phyloP scores from a whole-genome alignment of 2,329 filamentous ascomycete genomes.

The Diplodia corticola region DNA sequence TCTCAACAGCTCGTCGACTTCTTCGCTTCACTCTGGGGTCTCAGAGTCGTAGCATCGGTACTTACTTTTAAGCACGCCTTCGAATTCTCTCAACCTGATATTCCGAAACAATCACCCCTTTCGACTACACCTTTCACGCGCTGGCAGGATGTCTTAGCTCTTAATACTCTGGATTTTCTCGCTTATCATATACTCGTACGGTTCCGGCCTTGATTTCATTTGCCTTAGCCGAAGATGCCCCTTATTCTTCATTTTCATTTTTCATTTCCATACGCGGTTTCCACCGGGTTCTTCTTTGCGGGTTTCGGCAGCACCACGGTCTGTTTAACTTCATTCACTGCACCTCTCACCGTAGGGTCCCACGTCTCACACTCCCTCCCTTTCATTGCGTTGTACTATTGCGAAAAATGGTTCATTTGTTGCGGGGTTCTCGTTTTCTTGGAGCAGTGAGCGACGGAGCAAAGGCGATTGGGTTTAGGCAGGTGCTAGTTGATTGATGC shows the following conservation, averaged over 20 bases:
- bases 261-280: not conserved
- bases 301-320: constrained; percentile 16
- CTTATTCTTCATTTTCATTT: not conserved
- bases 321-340: not conserved
- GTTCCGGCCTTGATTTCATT: not conserved
- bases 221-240: constrained; percentile 17
- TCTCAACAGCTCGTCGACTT: constrained; percentile 2
- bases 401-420: constrained; percentile 18
- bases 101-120: constrained; percentile 15
- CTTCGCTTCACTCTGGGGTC: not conserved
- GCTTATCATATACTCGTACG: constrained; percentile 10
- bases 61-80: not conserved
- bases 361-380: constrained; percentile 18
- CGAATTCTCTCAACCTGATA: constrained; percentile 9
- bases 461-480: constrained; percentile 21
- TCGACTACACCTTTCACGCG: not conserved
- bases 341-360: not conserved
- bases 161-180: not conserved
- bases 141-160: constrained; percentile 1
- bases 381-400: constrained; percentile 20
- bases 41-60: not conserved
- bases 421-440: constrained; percentile 19
- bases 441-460: constrained; percentile 23
- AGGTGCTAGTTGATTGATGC: constrained; percentile 15
- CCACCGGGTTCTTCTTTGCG: not conserved